These are phyloP conservation scores for Apostasia shenzhenica DNA, from an alignment of 106 monocot species.

Conservation along the genomic window DNA sequence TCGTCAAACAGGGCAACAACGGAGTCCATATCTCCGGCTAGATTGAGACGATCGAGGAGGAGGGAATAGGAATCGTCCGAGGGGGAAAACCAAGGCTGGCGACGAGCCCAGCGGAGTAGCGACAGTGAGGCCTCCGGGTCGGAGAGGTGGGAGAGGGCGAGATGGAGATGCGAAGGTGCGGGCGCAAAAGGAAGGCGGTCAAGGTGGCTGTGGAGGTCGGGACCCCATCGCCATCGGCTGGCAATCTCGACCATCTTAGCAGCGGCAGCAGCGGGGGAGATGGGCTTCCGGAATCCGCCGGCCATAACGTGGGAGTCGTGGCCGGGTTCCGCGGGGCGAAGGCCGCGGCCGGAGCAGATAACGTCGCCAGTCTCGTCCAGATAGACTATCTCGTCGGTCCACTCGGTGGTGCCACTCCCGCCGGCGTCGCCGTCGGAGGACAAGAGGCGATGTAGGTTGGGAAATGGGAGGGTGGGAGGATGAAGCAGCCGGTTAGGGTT, in stretches of 20 bases:
- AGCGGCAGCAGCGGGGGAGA: slow-evolving; percentile 25
- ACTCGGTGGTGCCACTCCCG: slow-evolving; percentile 1
- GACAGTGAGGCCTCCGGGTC: slow-evolving; percentile 43
- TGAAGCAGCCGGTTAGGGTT: not conserved
- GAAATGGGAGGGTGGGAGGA: too few species aligned
- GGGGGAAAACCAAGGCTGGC: slow-evolving; percentile 51
- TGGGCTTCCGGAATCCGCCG: slow-evolving; percentile 13
- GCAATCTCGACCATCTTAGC: slow-evolving; percentile 20
- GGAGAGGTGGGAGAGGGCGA: slow-evolving; percentile 27
- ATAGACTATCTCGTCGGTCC: slow-evolving; percentile 55
- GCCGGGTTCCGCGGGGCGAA: slow-evolving; percentile 38
- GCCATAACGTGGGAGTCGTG: slow-evolving; percentile 17
- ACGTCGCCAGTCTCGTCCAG: slow-evolving; percentile 63
- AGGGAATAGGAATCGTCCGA: slow-evolving; percentile 38
- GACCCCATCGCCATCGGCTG: slow-evolving; percentile 32
- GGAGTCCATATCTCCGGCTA: slow-evolving; percentile 28
- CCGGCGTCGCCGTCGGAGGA: not conserved
- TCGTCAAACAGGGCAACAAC: slow-evolving; percentile 59
- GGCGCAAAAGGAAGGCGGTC: slow-evolving; percentile 18
- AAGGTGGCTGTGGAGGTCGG: slow-evolving; percentile 20
- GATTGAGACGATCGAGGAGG: slow-evolving; percentile 36
- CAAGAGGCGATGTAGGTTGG: not conserved
- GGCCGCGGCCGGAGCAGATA: slow-evolving; percentile 39
- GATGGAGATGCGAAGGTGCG: slow-evolving; percentile 19
- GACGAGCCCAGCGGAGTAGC: slow-evolving; percentile 79